Evolutionary conservation across 2,329 filamentous ascomycete genomes (phyloP).

Genomic region (Alternaria consortialis): DNA sequence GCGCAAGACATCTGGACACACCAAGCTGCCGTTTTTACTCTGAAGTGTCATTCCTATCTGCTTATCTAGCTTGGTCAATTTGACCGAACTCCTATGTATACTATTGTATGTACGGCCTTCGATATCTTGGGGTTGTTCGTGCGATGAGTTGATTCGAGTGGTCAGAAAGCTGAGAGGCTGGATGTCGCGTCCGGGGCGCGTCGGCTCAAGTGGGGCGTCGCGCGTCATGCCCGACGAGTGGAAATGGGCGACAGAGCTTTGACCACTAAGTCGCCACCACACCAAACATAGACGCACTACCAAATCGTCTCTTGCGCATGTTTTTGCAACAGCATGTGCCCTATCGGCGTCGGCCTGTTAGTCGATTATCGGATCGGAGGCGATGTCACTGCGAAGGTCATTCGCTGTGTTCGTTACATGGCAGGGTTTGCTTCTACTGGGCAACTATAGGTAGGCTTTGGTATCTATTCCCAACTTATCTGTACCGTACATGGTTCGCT

Average conservation of each 20-base stretch:
- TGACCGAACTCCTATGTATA: background rate
- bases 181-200: background rate
- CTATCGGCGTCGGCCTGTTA: background rate
- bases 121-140: background rate
- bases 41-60: background rate
- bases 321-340: too few relatives aligned
- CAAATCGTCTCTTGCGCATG: background rate
- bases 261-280: background rate
- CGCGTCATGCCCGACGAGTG: background rate
- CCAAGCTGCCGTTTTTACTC: background rate
- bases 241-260: background rate
- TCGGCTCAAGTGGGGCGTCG: background rate
- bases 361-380: background rate
- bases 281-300: background rate
- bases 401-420: background rate
- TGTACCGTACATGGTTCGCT: background rate
- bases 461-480: background rate
- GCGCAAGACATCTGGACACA: background rate
- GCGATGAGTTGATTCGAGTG: background rate
- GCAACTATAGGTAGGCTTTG: background rate
- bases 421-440: background rate
- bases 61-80: background rate
- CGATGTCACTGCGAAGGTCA: background rate
- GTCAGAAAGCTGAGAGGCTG: background rate
- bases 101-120: background rate